These are phyloP conservation scores for Apiospora saccharicola DNA, from an alignment of 2,329 filamentous ascomycete genomes.

Conservation along the genomic window DNA sequence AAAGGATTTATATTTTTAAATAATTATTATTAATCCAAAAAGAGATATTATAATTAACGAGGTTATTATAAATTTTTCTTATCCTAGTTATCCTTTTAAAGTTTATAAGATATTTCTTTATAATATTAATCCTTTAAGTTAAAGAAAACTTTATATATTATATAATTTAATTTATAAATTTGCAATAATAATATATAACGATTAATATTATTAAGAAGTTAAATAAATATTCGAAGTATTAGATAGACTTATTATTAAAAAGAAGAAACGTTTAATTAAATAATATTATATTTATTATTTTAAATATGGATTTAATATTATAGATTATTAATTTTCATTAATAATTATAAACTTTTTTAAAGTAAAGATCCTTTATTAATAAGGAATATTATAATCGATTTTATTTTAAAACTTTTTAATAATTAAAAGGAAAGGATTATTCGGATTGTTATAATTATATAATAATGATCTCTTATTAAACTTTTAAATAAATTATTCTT, in stretches of 20 bases:
- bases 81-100: too few relatives aligned
- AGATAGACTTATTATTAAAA: neutral
- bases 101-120: too few relatives aligned
- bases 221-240: too few relatives aligned
- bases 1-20: too few relatives aligned
- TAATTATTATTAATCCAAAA: too few relatives aligned
- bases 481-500: neutral
- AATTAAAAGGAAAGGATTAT: neutral
- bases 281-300: slow-evolving; percentile 11
- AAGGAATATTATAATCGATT: neutral
- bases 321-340: too few relatives aligned
- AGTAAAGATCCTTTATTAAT: too few relatives aligned
- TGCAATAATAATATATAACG: neutral
- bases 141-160: neutral
- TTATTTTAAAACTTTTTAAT: neutral
- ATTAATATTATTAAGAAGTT: neutral
- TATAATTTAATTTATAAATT: slow-evolving; percentile 4
- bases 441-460: neutral
- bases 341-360: neutral
- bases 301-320: neutral
- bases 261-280: neutral
- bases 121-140: too few relatives aligned
- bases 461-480: neutral
- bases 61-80: too few relatives aligned
- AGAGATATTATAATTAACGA: too few relatives aligned